Percentiles rank a stretch among this genome's conserved stretches.
phyloP scores from a whole-genome alignment of 306 rosid genomes.

The Lathyrus oleraceus region DNA sequence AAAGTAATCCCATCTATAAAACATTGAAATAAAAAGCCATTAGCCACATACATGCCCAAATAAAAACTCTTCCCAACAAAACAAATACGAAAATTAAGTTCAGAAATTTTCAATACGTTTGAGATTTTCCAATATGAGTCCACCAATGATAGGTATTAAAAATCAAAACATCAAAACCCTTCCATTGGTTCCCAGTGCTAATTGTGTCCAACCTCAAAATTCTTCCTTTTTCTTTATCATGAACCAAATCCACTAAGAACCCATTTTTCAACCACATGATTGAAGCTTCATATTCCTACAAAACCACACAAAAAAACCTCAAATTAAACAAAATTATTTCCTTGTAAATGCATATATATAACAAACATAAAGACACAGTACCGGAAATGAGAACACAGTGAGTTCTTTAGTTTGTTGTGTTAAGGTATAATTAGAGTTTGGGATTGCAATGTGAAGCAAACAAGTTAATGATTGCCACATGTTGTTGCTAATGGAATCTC shows the following conservation, averaged over 20 bases:
- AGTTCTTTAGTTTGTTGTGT: slow-evolving; percentile 33
- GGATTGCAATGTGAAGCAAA: slow-evolving; percentile 62
- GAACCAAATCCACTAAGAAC: slow-evolving; percentile 63
- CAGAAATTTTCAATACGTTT: slow-evolving; percentile 39
- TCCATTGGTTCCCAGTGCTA: slow-evolving; percentile 50
- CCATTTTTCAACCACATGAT: slow-evolving; percentile 70
- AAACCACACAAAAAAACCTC: slow-evolving; percentile 6
- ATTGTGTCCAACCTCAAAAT: slow-evolving; percentile 64
- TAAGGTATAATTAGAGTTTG: slow-evolving; percentile 44
- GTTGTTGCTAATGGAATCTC: slow-evolving; percentile 75
- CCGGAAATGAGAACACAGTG: slow-evolving; percentile 49
- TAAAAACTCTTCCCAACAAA: neutral
- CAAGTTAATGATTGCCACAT: slow-evolving; percentile 83
- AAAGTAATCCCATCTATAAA: slow-evolving; percentile 48
- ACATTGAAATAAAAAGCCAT: slow-evolving; percentile 12
- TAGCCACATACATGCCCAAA: neutral
- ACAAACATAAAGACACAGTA: slow-evolving; percentile 25
- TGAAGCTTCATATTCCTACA: slow-evolving; percentile 56
- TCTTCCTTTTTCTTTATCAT: slow-evolving; percentile 49
- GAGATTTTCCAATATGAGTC: slow-evolving; percentile 50
- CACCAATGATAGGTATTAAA: slow-evolving; percentile 85
- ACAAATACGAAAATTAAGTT: neutral
- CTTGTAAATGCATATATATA: neutral
- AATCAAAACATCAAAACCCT: slow-evolving; percentile 54
- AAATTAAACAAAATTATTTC: neutral